Percentiles rank a stretch among this genome's conserved stretches.
These are phyloP conservation scores for Fomitopsis palustris DNA, from an alignment of 1,284 basidiomycete species.

Conservation along the genomic window DNA sequence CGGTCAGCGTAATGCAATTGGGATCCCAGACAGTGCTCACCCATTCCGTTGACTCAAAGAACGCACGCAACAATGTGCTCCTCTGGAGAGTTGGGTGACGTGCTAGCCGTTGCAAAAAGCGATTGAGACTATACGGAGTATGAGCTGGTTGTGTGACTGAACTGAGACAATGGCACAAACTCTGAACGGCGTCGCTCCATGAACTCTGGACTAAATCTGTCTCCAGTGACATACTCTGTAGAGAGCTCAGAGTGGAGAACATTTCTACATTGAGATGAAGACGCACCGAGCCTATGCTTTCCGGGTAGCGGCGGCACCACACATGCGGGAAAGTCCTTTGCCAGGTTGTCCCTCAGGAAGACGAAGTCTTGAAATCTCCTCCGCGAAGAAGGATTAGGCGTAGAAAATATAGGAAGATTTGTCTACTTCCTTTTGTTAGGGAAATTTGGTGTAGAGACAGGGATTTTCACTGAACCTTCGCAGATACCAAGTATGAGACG, in stretches of 20 bases:
- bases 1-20: conserved; percentile 8
- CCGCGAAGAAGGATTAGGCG: conserved; percentile 68
- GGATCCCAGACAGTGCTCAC: conserved; percentile 40
- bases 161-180: conserved; percentile 43
- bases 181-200: conserved; percentile 90
- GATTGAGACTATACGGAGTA: conserved; percentile 66
- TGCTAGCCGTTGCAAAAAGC: conserved; percentile 87
- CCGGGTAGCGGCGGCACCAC: conserved; percentile 95
- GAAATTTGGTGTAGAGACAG: neutral
- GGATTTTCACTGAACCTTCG: conserved; percentile 54
- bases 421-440: conserved; percentile 48
- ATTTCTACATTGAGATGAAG: conserved; percentile 25
- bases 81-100: conserved; percentile 95
- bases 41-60: conserved; percentile 98
- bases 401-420: conserved; percentile 77
- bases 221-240: conserved; percentile 94
- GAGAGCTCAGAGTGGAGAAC: neutral
- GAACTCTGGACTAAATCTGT: conserved; percentile 95
- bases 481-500: conserved; percentile 90
- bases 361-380: conserved; percentile 97
- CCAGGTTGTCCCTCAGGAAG: conserved; percentile 87
- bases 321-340: conserved; percentile 92
- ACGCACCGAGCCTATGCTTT: conserved; percentile 87
- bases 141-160: neutral
- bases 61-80: conserved; percentile 84